Evolutionary conservation across 441 rosid genomes (phyloP).

Genomic region (Omphalea diandra): DNA sequence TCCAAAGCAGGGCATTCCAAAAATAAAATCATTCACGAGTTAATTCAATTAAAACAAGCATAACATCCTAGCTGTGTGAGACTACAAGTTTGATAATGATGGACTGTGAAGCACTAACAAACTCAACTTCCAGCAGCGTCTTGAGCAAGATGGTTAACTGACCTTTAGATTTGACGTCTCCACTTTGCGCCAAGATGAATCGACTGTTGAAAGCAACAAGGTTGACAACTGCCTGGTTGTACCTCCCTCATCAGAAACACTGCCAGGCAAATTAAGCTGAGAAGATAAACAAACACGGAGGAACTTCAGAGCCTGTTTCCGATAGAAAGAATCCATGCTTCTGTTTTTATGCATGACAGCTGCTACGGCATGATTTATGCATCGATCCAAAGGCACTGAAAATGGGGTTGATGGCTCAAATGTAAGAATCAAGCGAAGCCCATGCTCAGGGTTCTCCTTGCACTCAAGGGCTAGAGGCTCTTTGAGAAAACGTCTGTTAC

Average conservation of each 20-base stretch:
- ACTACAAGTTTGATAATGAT: neutral
- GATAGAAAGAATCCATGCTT: constrained; percentile 67
- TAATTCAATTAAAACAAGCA: neutral
- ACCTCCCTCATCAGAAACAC: constrained; percentile 67
- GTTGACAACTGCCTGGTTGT: constrained; percentile 61
- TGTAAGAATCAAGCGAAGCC: constrained; percentile 93
- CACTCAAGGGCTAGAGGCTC: constrained; percentile 98
- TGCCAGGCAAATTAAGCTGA: constrained; percentile 96
- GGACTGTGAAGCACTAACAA: constrained; percentile 16
- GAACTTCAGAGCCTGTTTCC: constrained; percentile 87
- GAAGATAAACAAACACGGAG: constrained; percentile 88
- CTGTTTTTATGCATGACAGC: constrained; percentile 66
- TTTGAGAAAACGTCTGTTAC: constrained; percentile 89
- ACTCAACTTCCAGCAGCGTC: constrained; percentile 18
- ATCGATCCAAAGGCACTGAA: constrained; percentile 94
- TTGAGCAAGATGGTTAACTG: constrained; percentile 25
- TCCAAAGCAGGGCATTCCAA: neutral
- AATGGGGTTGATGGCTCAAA: constrained; percentile 97
- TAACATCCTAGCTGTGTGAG: too few relatives aligned
- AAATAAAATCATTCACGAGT: neutral
- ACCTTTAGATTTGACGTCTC: constrained; percentile 85
- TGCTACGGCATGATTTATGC: constrained; percentile 92
- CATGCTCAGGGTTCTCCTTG: constrained; percentile 99
- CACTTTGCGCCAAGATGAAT: constrained; percentile 68
- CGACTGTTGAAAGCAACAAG: constrained; percentile 63